phyloP scores from a whole-genome alignment of 1,284 basidiomycete species.

The Afroboletus lepidellus region DNA sequence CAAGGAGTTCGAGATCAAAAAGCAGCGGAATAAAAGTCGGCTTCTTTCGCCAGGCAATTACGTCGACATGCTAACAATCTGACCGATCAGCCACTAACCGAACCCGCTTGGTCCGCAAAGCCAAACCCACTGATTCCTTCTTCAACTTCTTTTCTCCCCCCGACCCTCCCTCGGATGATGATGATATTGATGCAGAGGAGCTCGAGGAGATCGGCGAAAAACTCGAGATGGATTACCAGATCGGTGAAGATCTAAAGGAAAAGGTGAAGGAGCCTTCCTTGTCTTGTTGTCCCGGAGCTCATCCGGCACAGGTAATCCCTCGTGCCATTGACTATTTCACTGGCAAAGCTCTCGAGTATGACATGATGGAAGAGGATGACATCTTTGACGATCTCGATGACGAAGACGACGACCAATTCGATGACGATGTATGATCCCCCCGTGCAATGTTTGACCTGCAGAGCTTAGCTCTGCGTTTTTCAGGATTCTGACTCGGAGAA shows the following conservation, averaged over 20 bases:
- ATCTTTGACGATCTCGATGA: slow-evolving; percentile 64
- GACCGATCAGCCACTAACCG: slow-evolving; percentile 79
- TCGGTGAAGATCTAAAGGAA: slow-evolving; percentile 98
- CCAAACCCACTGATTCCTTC: slow-evolving; percentile 87
- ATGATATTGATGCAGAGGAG: slow-evolving; percentile 82
- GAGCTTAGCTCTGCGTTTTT: slow-evolving; percentile 24
- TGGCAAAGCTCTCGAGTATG: slow-evolving; percentile 92
- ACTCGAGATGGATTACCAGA: slow-evolving; percentile 96
- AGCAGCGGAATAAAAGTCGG: slow-evolving; percentile 97
- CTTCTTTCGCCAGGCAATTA: slow-evolving; percentile 2
- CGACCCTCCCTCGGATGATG: slow-evolving; percentile 68
- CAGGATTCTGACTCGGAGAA: slow-evolving; percentile 51
- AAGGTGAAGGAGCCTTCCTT: slow-evolving; percentile 51
- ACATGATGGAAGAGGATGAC: slow-evolving; percentile 73
- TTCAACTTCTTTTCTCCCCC: slow-evolving; percentile 98
- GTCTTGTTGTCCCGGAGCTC: slow-evolving; percentile 1
- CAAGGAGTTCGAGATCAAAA: slow-evolving; percentile 98
- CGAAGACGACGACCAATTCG: slow-evolving; percentile 59
- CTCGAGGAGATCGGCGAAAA: slow-evolving; percentile 89
- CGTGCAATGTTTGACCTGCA: slow-evolving; percentile 18
- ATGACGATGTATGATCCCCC: slow-evolving; percentile 46
- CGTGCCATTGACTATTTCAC: slow-evolving; percentile 96
- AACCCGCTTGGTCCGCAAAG: slow-evolving; percentile 88
- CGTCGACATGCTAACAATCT: slow-evolving; percentile 4
- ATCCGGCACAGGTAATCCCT: slow-evolving; percentile 73